Evolutionary conservation across 2,329 filamentous ascomycete genomes (phyloP).

Genomic region (Thelonectria olida): DNA sequence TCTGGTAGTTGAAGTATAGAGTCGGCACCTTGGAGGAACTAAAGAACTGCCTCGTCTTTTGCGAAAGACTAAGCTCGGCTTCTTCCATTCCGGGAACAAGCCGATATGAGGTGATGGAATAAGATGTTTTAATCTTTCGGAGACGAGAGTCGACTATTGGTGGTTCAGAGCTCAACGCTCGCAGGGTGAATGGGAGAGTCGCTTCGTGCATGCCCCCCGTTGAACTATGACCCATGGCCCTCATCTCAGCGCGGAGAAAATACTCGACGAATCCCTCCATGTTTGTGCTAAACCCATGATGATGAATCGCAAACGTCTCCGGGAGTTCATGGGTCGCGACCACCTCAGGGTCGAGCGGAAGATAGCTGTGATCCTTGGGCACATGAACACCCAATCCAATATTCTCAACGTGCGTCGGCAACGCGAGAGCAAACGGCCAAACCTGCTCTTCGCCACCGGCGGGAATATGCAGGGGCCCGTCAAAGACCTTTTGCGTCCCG

Average conservation of each 20-base stretch:
- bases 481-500: constrained; percentile 21
- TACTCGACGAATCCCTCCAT: constrained; percentile 42
- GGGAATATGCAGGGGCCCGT: constrained; percentile 41
- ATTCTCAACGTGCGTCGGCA: constrained; percentile 35
- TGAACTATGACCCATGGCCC: not conserved
- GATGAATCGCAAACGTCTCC: not conserved
- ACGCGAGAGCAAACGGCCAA: constrained; percentile 43
- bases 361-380: not conserved
- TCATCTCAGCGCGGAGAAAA: constrained; percentile 42
- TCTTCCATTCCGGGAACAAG: constrained; percentile 44
- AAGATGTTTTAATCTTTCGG: not conserved
- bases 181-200: constrained; percentile 35
- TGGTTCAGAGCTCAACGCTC: not conserved
- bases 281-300: not conserved
- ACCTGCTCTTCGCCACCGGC: not conserved
- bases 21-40: constrained; percentile 45
- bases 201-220: constrained; percentile 22
- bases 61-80: constrained; percentile 42
- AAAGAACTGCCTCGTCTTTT: constrained; percentile 46
- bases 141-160: constrained; percentile 33
- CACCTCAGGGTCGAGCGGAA: not conserved
- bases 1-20: constrained; percentile 38
- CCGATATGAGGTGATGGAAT: constrained; percentile 30
- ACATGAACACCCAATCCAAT: not conserved
- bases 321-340: constrained; percentile 11